These are phyloP conservation scores for Erigeron philadelphicus DNA, from an alignment of 140 eudicot species.

Conservation along the genomic window DNA sequence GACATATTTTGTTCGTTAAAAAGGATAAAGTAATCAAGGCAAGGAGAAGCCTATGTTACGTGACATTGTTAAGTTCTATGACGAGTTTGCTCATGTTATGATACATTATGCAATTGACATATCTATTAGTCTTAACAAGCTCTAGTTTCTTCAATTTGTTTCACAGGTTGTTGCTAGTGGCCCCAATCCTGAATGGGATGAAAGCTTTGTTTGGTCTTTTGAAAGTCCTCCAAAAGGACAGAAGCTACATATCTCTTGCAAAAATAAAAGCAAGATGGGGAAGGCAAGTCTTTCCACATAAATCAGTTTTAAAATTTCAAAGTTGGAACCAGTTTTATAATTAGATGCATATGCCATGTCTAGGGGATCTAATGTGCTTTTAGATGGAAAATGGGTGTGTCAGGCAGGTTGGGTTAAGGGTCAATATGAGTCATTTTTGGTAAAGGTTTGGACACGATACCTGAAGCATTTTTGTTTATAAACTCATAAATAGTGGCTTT, in stretches of 20 bases:
- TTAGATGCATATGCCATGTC: no score
- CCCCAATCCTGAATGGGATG: conserved; percentile 96
- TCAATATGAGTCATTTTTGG: no score
- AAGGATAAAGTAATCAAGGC: conserved; percentile 2
- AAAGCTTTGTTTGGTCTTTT: conserved; percentile 90
- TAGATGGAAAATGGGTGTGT: not conserved
- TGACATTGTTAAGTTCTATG: conserved; percentile 3
- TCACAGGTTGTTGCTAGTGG: conserved; percentile 87
- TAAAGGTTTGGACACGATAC: no score
- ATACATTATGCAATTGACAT: conserved; percentile 9
- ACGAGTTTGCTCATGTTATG: not conserved
- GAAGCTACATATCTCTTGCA: conserved; percentile 90
- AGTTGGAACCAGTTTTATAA: not conserved
- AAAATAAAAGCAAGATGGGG: conserved; percentile 98
- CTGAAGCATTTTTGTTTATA: no score
- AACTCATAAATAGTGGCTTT: no score
- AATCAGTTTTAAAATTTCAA: conserved; percentile 1
- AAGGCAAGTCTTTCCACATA: conserved; percentile 46
- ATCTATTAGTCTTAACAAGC: conserved; percentile 7
- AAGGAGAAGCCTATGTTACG: conserved; percentile 2
- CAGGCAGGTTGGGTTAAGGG: no score
- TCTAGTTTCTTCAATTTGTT: conserved; percentile 21
- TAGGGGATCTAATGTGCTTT: conserved; percentile 11
- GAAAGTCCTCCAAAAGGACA: conserved; percentile 99
- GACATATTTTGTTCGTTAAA: conserved; percentile 2